phyloP scores from a whole-genome alignment of 2,329 filamentous ascomycete genomes.

The Akanthomyces dipterigenus region DNA sequence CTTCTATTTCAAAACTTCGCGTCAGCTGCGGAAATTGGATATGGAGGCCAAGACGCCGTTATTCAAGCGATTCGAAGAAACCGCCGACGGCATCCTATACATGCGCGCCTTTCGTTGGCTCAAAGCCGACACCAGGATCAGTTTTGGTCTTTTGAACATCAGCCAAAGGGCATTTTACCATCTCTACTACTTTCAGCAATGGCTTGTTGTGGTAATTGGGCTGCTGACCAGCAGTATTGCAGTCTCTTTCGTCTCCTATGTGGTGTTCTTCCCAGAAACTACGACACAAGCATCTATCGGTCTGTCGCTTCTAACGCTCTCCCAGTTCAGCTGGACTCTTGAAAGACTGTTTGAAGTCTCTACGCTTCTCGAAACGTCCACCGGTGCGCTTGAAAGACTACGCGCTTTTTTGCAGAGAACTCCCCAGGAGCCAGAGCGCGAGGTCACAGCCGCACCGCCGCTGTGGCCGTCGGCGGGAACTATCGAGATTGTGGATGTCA shows the following conservation, averaged over 20 bases:
- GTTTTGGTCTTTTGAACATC: constrained; percentile 24
- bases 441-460: background rate
- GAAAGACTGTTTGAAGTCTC: background rate
- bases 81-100: constrained; percentile 18
- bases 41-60: constrained; percentile 25
- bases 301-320: background rate
- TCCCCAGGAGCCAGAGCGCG: background rate
- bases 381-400: background rate
- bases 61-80: constrained; percentile 22
- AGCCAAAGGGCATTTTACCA: constrained; percentile 31
- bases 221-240: constrained; percentile 38
- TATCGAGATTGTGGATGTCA: background rate
- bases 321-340: background rate
- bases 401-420: background rate
- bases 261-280: constrained; percentile 13
- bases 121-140: constrained; percentile 16
- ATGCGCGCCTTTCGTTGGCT: constrained; percentile 31
- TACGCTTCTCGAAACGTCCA: background rate
- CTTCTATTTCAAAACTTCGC: constrained; percentile 26
- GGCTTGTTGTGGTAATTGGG: constrained; percentile 42
- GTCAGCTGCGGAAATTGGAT: constrained; percentile 24
- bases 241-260: constrained; percentile 36
- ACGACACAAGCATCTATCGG: background rate
- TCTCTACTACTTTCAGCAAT: constrained; percentile 41
- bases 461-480: background rate